These are phyloP conservation scores for Syncephalis fuscata DNA, from an alignment of 371 early-diverging fungal species.

Conservation along the genomic window DNA sequence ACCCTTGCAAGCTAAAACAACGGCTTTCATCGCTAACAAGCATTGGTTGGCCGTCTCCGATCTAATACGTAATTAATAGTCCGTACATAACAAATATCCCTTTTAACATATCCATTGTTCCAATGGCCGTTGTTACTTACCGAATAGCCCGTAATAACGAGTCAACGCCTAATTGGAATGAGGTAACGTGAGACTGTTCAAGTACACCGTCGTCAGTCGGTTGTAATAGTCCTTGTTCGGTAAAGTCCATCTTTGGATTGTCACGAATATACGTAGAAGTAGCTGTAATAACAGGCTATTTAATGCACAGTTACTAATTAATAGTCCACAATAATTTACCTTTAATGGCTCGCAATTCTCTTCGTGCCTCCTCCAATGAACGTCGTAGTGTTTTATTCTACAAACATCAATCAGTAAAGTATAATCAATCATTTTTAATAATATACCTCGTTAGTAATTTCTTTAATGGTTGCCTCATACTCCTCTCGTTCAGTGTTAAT, in stretches of 20 bases:
- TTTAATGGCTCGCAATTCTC: slow-evolving; percentile 27
- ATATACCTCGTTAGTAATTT: too few species aligned
- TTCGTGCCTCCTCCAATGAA: slow-evolving; percentile 14
- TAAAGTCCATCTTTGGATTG: slow-evolving; percentile 17
- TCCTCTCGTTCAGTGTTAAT: too few species aligned
- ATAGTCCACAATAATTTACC: slow-evolving; percentile 9
- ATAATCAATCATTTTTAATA: too few species aligned
- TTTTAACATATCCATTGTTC: too few species aligned
- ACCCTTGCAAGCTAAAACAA: slow-evolving; percentile 63
- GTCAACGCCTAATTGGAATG: slow-evolving; percentile 70
- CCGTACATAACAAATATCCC: too few species aligned
- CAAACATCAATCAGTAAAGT: too few species aligned
- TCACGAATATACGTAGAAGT: slow-evolving; percentile 15
- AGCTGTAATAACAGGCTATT: too few species aligned
- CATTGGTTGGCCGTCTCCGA: slow-evolving; percentile 52
- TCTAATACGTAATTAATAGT: slow-evolving; percentile 11
- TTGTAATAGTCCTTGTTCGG: slow-evolving; percentile 17
- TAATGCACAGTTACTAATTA: background rate
- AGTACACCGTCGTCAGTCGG: slow-evolving; percentile 45
- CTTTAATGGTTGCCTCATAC: too few species aligned
- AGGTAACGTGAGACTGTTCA: slow-evolving; percentile 35
- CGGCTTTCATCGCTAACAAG: slow-evolving; percentile 59
- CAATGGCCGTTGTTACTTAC: too few species aligned
- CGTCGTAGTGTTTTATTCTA: too few species aligned
- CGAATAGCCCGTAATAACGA: slow-evolving; percentile 50